These are phyloP conservation scores for Leccinum uliginosum DNA, from an alignment of 768 basidiomycete species.

Conservation along the genomic window DNA sequence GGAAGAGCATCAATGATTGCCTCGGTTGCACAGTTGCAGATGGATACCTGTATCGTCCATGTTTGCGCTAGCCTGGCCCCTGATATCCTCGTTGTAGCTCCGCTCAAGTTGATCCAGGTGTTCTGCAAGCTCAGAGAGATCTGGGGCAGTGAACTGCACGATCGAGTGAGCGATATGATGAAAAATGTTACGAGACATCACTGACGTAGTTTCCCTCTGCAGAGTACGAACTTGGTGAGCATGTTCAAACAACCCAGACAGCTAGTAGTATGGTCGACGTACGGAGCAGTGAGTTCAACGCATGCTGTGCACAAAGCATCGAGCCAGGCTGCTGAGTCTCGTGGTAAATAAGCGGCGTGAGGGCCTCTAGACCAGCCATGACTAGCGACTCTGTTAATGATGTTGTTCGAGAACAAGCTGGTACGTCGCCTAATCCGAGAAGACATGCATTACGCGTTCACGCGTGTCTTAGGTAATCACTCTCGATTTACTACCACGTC, in stretches of 20 bases:
- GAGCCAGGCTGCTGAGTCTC: conserved; percentile 75
- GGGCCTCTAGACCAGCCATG: conserved; percentile 58
- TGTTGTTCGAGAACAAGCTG: conserved; percentile 11
- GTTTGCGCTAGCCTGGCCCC: conserved; percentile 55
- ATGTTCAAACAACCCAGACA: conserved; percentile 39
- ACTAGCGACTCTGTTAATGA: conserved; percentile 6
- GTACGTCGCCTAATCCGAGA: conserved; percentile 12
- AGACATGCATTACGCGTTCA: conserved; percentile 23
- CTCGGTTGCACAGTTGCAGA: background rate
- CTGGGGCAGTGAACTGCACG: conserved; percentile 68
- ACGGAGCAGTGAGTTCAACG: conserved; percentile 79
- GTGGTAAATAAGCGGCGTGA: conserved; percentile 64
- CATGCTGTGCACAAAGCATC: conserved; percentile 86
- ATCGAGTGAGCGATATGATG: conserved; percentile 11
- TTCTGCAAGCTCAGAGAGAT: conserved; percentile 72
- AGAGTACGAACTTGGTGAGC: conserved; percentile 13
- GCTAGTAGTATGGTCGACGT: conserved; percentile 29
- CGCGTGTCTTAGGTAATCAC: conserved; percentile 31
- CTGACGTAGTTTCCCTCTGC: conserved; percentile 49
- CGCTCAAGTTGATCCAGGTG: conserved; percentile 64
- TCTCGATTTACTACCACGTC: background rate
- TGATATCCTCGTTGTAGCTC: conserved; percentile 47
- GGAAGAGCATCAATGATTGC: background rate
- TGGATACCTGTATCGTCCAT: conserved; percentile 85
- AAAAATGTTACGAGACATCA: conserved; percentile 8